Evolutionary conservation across 2,329 filamentous ascomycete genomes (phyloP).

Genomic region (Cercospora sp.): DNA sequence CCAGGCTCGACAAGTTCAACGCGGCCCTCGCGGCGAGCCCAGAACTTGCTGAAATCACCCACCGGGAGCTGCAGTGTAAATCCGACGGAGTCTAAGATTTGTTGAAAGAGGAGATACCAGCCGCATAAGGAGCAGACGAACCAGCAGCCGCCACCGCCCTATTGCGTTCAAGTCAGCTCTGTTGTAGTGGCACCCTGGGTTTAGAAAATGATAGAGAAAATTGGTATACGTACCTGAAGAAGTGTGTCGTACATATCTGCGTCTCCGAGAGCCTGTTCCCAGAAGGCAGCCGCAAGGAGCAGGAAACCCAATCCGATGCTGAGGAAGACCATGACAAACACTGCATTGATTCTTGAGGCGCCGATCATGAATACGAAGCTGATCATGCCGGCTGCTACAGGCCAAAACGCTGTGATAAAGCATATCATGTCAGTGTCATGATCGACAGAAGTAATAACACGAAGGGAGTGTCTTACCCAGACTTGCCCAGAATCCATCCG

Average conservation of each 20-base stretch:
- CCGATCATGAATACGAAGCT: conserved; percentile 21
- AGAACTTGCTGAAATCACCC: conserved; percentile 22
- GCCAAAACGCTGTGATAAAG: conserved; percentile 10
- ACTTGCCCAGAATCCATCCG: conserved; percentile 12
- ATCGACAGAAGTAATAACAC: neutral
- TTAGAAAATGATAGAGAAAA: neutral
- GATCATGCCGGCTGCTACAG: conserved; percentile 15
- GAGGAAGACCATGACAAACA: conserved; percentile 22
- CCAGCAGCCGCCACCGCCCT: conserved; percentile 19
- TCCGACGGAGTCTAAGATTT: conserved; percentile 19
- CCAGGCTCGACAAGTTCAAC: neutral
- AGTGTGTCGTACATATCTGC: conserved; percentile 10
- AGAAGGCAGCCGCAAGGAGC: conserved; percentile 16
- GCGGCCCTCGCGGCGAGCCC: conserved; percentile 1
- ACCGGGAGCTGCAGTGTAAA: conserved; percentile 21
- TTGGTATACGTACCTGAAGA: conserved; percentile 27
- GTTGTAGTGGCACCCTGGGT: neutral
- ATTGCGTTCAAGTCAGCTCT: neutral
- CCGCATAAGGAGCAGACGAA: conserved; percentile 21
- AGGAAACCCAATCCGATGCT: conserved; percentile 18
- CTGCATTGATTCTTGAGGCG: conserved; percentile 15
- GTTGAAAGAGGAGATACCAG: conserved; percentile 43
- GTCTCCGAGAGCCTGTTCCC: conserved; percentile 16
- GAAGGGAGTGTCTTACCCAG: conserved; percentile 6
- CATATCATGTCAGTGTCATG: neutral